Base-by-base conservation (phyloP, 345 rosid species). In the Microthlaspi erraticum region DNA sequence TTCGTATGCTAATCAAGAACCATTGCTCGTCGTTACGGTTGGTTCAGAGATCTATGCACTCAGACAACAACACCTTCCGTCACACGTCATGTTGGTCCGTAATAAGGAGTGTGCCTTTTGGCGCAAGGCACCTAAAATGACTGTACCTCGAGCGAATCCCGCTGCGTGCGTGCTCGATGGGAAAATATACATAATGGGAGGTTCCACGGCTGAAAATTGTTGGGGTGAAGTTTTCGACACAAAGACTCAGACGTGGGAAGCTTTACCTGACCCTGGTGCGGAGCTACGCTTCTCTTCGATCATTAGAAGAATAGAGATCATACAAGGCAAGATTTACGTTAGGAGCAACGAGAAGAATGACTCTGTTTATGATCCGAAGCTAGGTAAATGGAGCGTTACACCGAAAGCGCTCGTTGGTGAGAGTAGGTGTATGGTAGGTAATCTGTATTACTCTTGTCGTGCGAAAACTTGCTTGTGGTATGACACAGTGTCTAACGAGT, bases 51-150 rank as follows among this genome's bases (percentile, higher is more conserved):
- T 84, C 34, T 88, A 77, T 57, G 84, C 77, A 9, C 38, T 90
- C 51, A 88, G 89, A 0, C 94, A 93, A 8, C 29, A 26, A 26
- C 29, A 26, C 29, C 29, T 26, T 33, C 33, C 19, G 0, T 64
- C 87, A 5, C 5, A 83, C 6, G 77, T 61, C 41, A 82, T 85
- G 10, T 88, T 84, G 84, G 69, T 78, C 11, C 80, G 88, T n/a
- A 84, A 90, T 41, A 86, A 89, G 80, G 85, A 91, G 7, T 41
- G 51, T 51, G 66, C 66, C 81, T 60, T 61, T 1, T 90, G 90
- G 92, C 75, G 74, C 42, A 18, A 59, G n/a, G 74, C 75, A 19
- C 84, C 92, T 7, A 63, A 31, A 34, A 88, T 88, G 95, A 80
- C 62, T 1, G 68, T 85, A 12, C 70, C 81, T 3, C 84, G 97